These are phyloP conservation scores for Gaultheria prostrata DNA, from an alignment of 148 eudicot genomes.

Conservation along the genomic window DNA sequence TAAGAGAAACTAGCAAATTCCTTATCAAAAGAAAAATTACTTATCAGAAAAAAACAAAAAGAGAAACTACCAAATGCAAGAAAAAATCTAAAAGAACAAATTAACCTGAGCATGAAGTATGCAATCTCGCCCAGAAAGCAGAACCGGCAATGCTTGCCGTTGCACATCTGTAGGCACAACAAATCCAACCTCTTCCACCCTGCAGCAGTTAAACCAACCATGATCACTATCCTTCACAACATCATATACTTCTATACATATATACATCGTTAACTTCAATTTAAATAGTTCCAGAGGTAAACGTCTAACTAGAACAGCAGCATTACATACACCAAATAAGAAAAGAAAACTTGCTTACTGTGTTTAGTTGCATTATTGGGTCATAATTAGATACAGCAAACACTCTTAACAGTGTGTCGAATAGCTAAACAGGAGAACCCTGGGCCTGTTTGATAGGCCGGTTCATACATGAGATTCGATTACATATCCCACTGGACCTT, in stretches of 20 bases:
- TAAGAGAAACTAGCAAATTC: not conserved
- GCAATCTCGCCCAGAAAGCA: constrained; percentile 81
- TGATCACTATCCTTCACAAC: not conserved
- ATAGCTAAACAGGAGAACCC: not conserved
- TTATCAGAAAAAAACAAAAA: not conserved
- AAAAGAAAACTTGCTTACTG: not conserved
- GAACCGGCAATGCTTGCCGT: constrained; percentile 71
- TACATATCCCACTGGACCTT: not conserved
- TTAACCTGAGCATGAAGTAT: constrained; percentile 92
- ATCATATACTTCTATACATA: not conserved
- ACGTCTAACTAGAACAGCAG: not conserved
- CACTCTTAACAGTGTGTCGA: not conserved
- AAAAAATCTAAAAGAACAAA: constrained; percentile 13
- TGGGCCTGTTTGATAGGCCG: not conserved
- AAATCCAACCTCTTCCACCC: constrained; percentile 88
- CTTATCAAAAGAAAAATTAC: too few relatives aligned
- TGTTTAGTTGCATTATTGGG: not conserved
- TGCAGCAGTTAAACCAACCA: constrained; percentile 26
- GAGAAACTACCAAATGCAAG: not conserved
- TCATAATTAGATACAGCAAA: not conserved
- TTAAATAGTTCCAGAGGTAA: not conserved
- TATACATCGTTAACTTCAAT: not conserved
- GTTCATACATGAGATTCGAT: not conserved
- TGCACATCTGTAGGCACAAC: constrained; percentile 77
- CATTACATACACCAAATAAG: not conserved